Conservation (phyloP, 2,329 filamentous ascomycete genomes). For the Nigrospora osmanthi region DNA sequence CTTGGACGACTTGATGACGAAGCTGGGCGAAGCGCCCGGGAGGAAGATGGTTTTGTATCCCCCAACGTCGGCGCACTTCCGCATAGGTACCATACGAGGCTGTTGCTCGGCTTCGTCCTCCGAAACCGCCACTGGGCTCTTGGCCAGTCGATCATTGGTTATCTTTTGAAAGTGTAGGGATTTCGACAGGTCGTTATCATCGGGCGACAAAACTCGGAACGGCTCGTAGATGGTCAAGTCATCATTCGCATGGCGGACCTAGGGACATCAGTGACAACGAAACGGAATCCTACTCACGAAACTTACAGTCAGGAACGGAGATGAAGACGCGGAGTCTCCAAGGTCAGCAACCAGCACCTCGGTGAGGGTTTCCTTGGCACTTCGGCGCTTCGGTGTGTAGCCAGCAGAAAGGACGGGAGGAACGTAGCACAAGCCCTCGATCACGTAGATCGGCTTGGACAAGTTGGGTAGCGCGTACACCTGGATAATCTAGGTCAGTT, state of each 20-base stretch:
- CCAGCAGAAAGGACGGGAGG: constrained; percentile 69
- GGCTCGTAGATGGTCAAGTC: constrained; percentile 87
- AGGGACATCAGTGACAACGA: constrained; percentile 3
- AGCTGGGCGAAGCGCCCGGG: constrained; percentile 69
- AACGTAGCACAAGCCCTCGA: constrained; percentile 70
- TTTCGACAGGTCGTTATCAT: constrained; percentile 37
- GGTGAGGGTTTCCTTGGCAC: constrained; percentile 62
- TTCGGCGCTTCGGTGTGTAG: constrained; percentile 60
- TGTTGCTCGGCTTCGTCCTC: constrained; percentile 43
- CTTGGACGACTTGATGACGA: constrained; percentile 76
- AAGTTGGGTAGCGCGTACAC: constrained; percentile 72
- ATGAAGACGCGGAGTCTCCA: constrained; percentile 62
- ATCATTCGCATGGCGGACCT: constrained; percentile 72
- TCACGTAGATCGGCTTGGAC: constrained; percentile 61
- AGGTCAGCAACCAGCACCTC: constrained; percentile 82
- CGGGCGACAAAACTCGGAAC: constrained; percentile 41
- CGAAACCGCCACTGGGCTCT: constrained; percentile 37
- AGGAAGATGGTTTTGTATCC: constrained; percentile 80
- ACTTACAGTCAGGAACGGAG: constrained; percentile 75
- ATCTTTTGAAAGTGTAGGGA: constrained; percentile 71
- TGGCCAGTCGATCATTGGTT: constrained; percentile 59
- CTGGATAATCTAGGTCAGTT: constrained; percentile 35
- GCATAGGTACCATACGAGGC: constrained; percentile 43
- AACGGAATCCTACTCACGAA: not conserved
- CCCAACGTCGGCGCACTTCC: constrained; percentile 55